Conservation (phyloP, 768 basidiomycete genomes). For the Cystobasidium onofrii region DNA sequence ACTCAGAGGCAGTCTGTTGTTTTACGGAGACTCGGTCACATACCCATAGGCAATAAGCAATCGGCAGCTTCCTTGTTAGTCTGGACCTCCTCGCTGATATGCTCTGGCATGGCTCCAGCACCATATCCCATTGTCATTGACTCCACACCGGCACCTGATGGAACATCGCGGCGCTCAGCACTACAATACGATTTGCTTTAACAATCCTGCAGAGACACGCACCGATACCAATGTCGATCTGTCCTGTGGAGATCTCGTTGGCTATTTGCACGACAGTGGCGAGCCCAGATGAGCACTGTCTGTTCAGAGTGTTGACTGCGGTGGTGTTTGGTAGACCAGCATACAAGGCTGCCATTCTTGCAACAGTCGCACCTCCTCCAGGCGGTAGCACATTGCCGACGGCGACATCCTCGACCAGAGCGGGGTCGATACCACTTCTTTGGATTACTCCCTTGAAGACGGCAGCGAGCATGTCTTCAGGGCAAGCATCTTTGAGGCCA, state of each 20-base stretch:
- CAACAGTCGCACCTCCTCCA: conserved; percentile 60
- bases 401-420: conserved; percentile 39
- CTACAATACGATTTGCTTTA: too few species aligned
- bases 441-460: conserved; percentile 77
- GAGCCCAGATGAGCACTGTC: conserved; percentile 86
- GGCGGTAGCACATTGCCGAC: conserved; percentile 77
- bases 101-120: conserved; percentile 47
- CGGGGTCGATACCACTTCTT: conserved; percentile 40
- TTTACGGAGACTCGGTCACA: conserved; percentile 54
- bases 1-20: conserved; percentile 50
- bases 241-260: conserved; percentile 71
- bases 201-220: conserved; percentile 62
- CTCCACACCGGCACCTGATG: conserved; percentile 48
- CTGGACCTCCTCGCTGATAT: conserved; percentile 53
- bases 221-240: conserved; percentile 78
- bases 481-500: conserved; percentile 75
- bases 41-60: conserved; percentile 56
- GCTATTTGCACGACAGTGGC: conserved; percentile 87
- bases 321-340: conserved; percentile 73
- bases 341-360: conserved; percentile 61
- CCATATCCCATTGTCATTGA: conserved; percentile 49
- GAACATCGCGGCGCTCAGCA: not conserved
- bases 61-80: conserved; percentile 54
- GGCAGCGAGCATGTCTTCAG: conserved; percentile 75
- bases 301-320: conserved; percentile 82